Conservation (phyloP, 176 grass and related monocot genomes). For the Juncus inflexus region DNA sequence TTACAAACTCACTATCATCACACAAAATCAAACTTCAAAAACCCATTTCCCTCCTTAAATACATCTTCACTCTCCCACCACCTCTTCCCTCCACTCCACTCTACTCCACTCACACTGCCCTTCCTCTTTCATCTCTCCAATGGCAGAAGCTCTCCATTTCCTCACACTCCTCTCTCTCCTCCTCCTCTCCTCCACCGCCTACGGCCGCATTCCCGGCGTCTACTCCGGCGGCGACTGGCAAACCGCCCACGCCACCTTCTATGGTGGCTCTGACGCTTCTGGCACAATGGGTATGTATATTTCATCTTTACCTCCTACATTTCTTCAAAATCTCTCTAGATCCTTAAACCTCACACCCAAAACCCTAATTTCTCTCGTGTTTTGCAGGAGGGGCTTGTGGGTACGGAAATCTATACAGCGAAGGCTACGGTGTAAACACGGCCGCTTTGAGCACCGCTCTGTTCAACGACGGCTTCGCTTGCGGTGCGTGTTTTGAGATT, state of each 20-base stretch:
- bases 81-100: neutral
- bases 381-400: slow-evolving; percentile 35
- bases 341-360: no score
- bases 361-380: neutral
- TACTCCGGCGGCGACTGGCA: slow-evolving; percentile 34
- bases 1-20: neutral
- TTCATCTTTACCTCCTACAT: no score
- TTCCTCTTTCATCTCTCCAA: neutral
- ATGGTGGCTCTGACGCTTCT: slow-evolving; percentile 39
- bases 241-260: slow-evolving; percentile 44
- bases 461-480: slow-evolving; percentile 34
- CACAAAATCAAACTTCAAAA: neutral
- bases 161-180: slow-evolving; percentile 4
- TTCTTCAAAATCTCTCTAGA: neutral
- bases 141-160: slow-evolving; percentile 1
- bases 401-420: slow-evolving; percentile 43
- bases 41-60: neutral
- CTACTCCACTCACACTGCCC: neutral
- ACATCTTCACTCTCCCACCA: neutral
- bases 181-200: neutral
- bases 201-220: slow-evolving; percentile 25
- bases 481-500: slow-evolving; percentile 38
- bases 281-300: slow-evolving; percentile 35
- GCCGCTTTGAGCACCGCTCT: slow-evolving; percentile 42
- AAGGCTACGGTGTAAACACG: slow-evolving; percentile 39